phyloP scores from a whole-genome alignment of 306 rosid genomes.

The Betula pendula region DNA sequence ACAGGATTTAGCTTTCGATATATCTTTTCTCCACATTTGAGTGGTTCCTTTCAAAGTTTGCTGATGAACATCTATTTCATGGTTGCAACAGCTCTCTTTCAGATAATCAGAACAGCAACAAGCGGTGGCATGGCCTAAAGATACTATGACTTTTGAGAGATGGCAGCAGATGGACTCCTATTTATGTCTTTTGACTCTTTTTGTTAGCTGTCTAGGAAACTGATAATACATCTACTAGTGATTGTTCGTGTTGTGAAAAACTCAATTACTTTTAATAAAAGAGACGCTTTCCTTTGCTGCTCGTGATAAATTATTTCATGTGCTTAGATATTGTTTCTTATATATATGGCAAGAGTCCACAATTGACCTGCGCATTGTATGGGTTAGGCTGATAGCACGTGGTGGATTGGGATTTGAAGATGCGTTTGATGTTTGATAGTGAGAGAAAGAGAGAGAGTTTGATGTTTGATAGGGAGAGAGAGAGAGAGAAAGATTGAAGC shows the following conservation, averaged over 20 bases:
- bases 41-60: background rate
- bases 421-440: too few species aligned
- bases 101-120: slow-evolving; percentile 94
- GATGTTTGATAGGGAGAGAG: too few species aligned
- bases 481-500: too few species aligned
- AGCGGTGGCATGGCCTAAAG: slow-evolving; percentile 88
- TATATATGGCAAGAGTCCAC: background rate
- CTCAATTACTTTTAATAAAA: slow-evolving; percentile 28
- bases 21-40: slow-evolving; percentile 13
- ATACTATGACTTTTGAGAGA: slow-evolving; percentile 24
- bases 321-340: background rate
- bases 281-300: background rate
- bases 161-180: slow-evolving; percentile 8
- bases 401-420: too few species aligned
- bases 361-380: background rate
- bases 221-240: slow-evolving; percentile 41
- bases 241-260: slow-evolving; percentile 47
- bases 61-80: slow-evolving; percentile 18
- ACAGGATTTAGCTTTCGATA: too few species aligned
- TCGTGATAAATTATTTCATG: background rate
- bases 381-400: background rate
- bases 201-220: slow-evolving; percentile 40
- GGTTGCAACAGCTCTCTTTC: slow-evolving; percentile 75
- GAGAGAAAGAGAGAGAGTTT: too few species aligned
- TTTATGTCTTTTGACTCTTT: slow-evolving; percentile 5